Evolutionary conservation across 2,329 filamentous ascomycete genomes (phyloP).

Genomic region (Calonectria pauciramosa): DNA sequence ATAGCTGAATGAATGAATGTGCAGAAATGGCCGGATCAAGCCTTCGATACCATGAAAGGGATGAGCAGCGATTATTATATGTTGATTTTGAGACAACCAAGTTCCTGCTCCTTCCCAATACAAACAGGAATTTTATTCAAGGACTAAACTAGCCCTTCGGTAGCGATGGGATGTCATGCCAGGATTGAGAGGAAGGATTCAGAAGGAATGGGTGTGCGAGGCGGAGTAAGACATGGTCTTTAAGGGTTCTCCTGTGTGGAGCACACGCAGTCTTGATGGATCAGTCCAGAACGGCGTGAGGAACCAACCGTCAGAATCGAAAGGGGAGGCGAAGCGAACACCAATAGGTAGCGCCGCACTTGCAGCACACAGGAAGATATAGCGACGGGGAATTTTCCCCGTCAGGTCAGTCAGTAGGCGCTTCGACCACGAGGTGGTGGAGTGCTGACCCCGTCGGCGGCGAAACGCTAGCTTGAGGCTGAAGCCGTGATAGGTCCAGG

Average conservation of each 20-base stretch:
- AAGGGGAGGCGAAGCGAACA: conserved; percentile 7
- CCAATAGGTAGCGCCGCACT: conserved; percentile 15
- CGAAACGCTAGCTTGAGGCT: conserved; percentile 33
- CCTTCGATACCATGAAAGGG: conserved; percentile 17
- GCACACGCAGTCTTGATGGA: neutral
- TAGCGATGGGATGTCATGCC: neutral
- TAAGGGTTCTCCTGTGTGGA: neutral
- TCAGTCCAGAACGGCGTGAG: neutral
- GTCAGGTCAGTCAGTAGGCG: conserved; percentile 17
- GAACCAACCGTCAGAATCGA: conserved; percentile 4
- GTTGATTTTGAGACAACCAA: neutral
- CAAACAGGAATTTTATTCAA: neutral
- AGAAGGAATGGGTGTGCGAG: neutral
- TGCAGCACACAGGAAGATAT: neutral
- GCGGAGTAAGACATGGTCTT: conserved; percentile 5
- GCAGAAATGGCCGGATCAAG: conserved; percentile 1
- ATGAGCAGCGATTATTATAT: conserved; percentile 2
- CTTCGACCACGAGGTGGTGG: conserved; percentile 27
- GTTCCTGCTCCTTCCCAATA: conserved; percentile 9
- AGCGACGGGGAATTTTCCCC: conserved; percentile 23
- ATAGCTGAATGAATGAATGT: conserved; percentile 6
- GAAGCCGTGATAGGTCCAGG: conserved; percentile 7
- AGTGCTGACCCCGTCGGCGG: conserved; percentile 28
- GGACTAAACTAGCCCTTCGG: neutral
- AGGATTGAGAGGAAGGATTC: conserved; percentile 2